Percentiles rank a stretch among this genome's conserved stretches.
Evolutionary conservation across 2,329 filamentous ascomycete species (phyloP).

Genomic region (Elsinoe perseae): DNA sequence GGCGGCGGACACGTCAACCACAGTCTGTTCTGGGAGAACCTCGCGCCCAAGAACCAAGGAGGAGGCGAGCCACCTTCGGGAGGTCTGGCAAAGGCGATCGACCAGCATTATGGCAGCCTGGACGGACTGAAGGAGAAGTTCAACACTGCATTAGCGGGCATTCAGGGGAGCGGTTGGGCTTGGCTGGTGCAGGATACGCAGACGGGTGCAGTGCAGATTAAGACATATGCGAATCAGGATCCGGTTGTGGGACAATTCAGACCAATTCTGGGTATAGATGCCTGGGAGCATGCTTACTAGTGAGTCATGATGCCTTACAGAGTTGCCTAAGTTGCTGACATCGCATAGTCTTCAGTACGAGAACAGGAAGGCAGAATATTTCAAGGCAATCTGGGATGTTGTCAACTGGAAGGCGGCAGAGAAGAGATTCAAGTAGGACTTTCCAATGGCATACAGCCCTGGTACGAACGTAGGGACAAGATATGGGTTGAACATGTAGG

Average conservation of each 20-base stretch:
- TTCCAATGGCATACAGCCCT: neutral
- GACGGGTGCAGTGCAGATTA: slow-evolving; percentile 53
- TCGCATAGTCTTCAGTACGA: slow-evolving; percentile 68
- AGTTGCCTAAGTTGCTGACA: neutral
- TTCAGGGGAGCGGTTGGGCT: slow-evolving; percentile 59
- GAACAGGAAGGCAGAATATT: slow-evolving; percentile 96
- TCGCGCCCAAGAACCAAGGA: slow-evolving; percentile 58
- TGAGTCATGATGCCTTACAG: slow-evolving; percentile 33
- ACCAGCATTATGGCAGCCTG: slow-evolving; percentile 51
- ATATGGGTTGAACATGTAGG: neutral
- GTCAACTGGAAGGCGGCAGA: slow-evolving; percentile 91
- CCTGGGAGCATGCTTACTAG: slow-evolving; percentile 96
- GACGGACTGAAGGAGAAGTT: slow-evolving; percentile 56
- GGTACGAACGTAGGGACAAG: neutral
- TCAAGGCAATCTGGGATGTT: slow-evolving; percentile 86
- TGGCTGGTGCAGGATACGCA: slow-evolving; percentile 57
- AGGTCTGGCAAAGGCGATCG: slow-evolving; percentile 50
- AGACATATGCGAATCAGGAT: slow-evolving; percentile 79
- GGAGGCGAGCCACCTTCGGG: slow-evolving; percentile 58
- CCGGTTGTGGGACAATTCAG: slow-evolving; percentile 75
- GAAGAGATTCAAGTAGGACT: slow-evolving; percentile 54
- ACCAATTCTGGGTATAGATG: slow-evolving; percentile 82
- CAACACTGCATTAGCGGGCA: slow-evolving; percentile 55
- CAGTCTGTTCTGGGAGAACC: slow-evolving; percentile 61
- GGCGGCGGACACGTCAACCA: slow-evolving; percentile 62